Evolutionary conservation across 2,329 filamentous ascomycete genomes (phyloP), one percentile per base, ranked within the genome.

Genomic region (Colletotrichum tanaceti): DNA sequence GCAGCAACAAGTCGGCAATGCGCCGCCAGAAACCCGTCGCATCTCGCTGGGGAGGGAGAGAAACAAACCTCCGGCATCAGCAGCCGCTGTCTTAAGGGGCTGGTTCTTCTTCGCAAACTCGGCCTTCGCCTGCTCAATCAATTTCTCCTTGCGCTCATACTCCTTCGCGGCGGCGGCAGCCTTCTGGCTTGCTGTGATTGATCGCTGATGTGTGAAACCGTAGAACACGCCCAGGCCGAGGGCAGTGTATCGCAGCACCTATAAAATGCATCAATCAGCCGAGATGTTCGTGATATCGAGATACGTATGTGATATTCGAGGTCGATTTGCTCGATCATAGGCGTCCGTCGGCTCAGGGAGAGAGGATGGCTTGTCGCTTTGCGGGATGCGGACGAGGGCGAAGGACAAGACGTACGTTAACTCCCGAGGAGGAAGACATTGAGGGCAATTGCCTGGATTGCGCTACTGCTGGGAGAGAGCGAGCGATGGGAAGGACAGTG

Each of bases 201-300:
- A 88, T 78, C 91, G 87, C 86, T 99, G 96, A 86, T 97, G 95
- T 83, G 91, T 93, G 86, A 97, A 90, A 81, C 96, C 96, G 86
- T 99, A 99, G 84, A 97, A 91, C 79, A 98, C 85, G 80, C 96
- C 96, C 77, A 93, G 86, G 78, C 90, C 92, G 74, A 99, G 92
- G 79, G 94, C 94, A 79, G 94, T 95, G 88, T 95, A 99, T 84
- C 96, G 94, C 82, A 98, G 89, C 82, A 99, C 95, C 96, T 99
- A 82, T 60, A 68, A 32, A 47, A 72, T 57, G 39, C 63, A 64
- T 73, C 71, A 75, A 76, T 79, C 76, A 78, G 74, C 71, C 41
- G 39, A 32, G 13, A 3, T 52, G 14, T 58, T 35, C 43, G 39
- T 41, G 28, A 5, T 53, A 7, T 13, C 41, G 38, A 28, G 22